Base-by-base conservation (phyloP, 164 flowering plant genomes). In the Aristolochia fimbriata region DNA sequence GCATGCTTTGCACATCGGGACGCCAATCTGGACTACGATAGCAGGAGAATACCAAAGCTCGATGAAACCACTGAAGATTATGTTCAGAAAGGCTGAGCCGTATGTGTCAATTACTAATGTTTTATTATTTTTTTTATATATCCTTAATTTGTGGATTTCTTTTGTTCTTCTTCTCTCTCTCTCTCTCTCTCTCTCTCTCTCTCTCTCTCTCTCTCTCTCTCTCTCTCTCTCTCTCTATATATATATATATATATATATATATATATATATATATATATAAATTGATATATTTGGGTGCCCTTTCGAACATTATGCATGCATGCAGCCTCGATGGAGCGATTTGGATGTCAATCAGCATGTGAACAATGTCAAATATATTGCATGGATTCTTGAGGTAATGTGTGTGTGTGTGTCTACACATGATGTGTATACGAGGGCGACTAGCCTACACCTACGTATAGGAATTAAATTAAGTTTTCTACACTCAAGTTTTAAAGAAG, bases 351-450 rank as follows among this genome's bases (percentile, higher is more conserved):
- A 90, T 67, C 95, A 85, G 81, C 97, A 90, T 71, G 97, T 90
- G 51, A 89, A 89, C 79, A 87, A 89, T 71, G 88, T 89, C 69
- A 90, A 90, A 73, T 90, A 90, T 76, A 74, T 90, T 60, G 84
- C 82, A 25, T 90, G 97, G 97, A 79, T 90, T 62, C 85, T 87
- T 25, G 95, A 85, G 97, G 97, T 90, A 81, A n/a, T n/a, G n/a
- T n/a, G n/a, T n/a, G n/a, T n/a, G n/a, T n/a, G n/a, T n/a, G n/a
- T n/a, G n/a, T n/a, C n/a, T n/a, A n/a, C n/a, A n/a, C n/a, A n/a
- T n/a, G n/a, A 25, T 19, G 17, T 30, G 2, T 54, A 3, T 19
- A 21, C 30, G 9, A 17, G 8, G 31, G 45, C 64, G 13, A 24
- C 58, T 15, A 51, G 27, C 16, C 22, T 13, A 17, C 59, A 21